Evolutionary conservation across 768 basidiomycete species (phyloP), one percentile per base, ranked within the genome.

Genomic region (Calvatia gigantea): DNA sequence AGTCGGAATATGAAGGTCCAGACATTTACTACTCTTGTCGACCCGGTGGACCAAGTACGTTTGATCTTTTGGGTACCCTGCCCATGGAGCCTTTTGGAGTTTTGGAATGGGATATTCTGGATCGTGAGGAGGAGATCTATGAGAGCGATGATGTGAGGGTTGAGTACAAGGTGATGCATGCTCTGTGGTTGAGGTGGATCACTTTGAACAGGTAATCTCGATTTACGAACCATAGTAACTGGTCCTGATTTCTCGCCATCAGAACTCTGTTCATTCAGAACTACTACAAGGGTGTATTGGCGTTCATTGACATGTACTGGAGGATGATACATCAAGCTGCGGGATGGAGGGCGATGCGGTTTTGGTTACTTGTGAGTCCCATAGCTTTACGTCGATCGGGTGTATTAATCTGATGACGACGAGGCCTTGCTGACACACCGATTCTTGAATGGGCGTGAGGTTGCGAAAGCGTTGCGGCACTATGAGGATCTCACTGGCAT

Each of bases 101-200:
- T 2, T 73, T 87, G 39, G 76, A 78, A 2, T 91, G 89, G 89
- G 73, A 78, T 35, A 74, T 92, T 6, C 47, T 87, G 6, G 88
- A 90, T 56, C 71, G 81, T 37, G 89, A 91, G 62, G 90, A 90
- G 46, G 89, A 91, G 59, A 74, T 91, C 0, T 90, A 82, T 54
- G 86, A 89, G 58, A 70, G 79, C 42, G 85, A 88, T 57, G 84
- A 90, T 62, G 73, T 90, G 9, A 73, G 74, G 37, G 88, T 89
- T 54, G 87, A 90, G 58, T 82, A 87, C 56, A 92, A 91, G 66
- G 83, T 90, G 6, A 86, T 92, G 74, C 81, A 83, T 53, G 87
- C 88, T 4, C 69, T 91, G 11, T 91, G 89, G 89, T 81, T 73
- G 11, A 66, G 90, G 49, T 91, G 88, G 88, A 87, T 90, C 2